Evolutionary conservation across 352 stramenopile species (phyloP).

Genomic region (Phytophthora citrophthora): DNA sequence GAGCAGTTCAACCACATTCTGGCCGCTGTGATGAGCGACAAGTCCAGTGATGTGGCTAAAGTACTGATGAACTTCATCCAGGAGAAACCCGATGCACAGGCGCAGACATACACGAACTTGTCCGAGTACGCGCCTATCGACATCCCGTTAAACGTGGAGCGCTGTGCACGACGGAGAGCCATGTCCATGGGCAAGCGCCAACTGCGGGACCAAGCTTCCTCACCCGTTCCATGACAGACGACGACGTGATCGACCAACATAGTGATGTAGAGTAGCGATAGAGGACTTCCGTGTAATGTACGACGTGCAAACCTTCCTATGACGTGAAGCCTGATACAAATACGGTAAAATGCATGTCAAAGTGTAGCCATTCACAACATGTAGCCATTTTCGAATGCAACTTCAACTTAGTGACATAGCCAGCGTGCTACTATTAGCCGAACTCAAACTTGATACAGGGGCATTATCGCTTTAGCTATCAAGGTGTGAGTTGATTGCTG

Average conservation of each 20-base stretch:
- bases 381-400: background rate
- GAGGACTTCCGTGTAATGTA: slow-evolving; percentile 20
- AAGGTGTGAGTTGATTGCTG: background rate
- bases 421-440: too few species aligned
- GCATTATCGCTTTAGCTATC: slow-evolving; percentile 4
- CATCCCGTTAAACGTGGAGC: slow-evolving; percentile 72
- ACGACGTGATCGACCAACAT: background rate
- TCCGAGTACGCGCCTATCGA: slow-evolving; percentile 78
- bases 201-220: slow-evolving; percentile 36
- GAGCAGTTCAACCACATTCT: slow-evolving; percentile 76
- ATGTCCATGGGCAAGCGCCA: slow-evolving; percentile 67
- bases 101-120: slow-evolving; percentile 71
- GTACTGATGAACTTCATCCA: slow-evolving; percentile 82
- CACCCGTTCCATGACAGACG: slow-evolving; percentile 20
- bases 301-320: too few species aligned
- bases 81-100: slow-evolving; percentile 65
- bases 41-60: slow-evolving; percentile 58
- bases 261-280: slow-evolving; percentile 30
- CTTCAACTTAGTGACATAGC: slow-evolving; percentile 21
- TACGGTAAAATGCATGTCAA: too few species aligned
- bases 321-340: background rate
- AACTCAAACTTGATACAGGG: too few species aligned
- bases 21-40: slow-evolving; percentile 72
- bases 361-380: background rate
- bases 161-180: slow-evolving; percentile 60